Evolutionary conservation across 441 rosid genomes (phyloP).

Genomic region (Corymbia calophylla): DNA sequence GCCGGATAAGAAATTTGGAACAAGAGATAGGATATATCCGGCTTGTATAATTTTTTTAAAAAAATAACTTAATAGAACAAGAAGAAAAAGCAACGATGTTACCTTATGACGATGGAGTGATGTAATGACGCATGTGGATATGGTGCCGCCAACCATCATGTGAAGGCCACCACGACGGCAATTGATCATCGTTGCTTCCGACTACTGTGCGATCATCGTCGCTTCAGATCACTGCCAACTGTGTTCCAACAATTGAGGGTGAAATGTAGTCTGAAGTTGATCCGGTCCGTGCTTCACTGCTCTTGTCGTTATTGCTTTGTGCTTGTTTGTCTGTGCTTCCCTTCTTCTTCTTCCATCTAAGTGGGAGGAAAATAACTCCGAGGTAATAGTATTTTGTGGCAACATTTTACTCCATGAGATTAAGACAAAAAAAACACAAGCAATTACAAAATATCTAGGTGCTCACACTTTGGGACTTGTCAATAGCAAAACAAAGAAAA

Average conservation of each 20-base stretch:
- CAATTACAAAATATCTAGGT: neutral
- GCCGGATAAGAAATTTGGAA: neutral
- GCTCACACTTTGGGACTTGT: neutral
- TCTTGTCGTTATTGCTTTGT: neutral
- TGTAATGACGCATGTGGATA: neutral
- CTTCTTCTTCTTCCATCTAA: neutral
- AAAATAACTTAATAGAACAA: neutral
- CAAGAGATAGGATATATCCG: neutral
- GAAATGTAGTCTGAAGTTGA: neutral
- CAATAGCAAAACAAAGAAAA: neutral
- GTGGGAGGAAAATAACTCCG: neutral
- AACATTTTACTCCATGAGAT: neutral
- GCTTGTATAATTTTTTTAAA: neutral
- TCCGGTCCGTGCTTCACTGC: neutral
- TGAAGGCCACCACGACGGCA: neutral
- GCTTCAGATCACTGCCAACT: neutral
- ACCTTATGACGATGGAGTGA: neutral
- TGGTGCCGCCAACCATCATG: fast-evolving
- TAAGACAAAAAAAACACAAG: neutral
- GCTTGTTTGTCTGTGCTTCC: neutral
- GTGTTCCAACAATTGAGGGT: neutral
- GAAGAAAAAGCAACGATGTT: neutral
- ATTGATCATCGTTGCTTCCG: fast-evolving
- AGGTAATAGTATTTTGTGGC: neutral
- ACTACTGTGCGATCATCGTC: fast-evolving